Base-by-base conservation (phyloP, 2,329 filamentous ascomycete species). In the Phialophora chinensis region DNA sequence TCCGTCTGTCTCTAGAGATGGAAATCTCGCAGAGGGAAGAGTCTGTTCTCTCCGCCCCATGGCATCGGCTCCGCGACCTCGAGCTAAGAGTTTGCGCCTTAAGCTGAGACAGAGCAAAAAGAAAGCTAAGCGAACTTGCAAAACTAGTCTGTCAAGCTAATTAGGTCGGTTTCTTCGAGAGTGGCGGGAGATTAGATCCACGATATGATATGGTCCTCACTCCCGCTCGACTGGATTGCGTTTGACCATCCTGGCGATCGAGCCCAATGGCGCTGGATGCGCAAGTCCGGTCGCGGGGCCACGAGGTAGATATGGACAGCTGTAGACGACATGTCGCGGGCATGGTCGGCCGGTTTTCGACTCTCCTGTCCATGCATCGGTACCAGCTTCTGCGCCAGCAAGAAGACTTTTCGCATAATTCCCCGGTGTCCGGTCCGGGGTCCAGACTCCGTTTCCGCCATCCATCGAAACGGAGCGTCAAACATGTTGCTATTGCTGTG, bases 381-480 rank as follows among this genome's bases (percentile, higher is more conserved):
- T 55, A 55, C 29, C 27, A 55, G 53, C 53, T 55, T 7, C 7
- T 55, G 4, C 53, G 29, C 17, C 53, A 55, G 29, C 53, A 33
- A 11, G 53, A 55, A 10, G 53, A 35, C 14, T 14, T 35, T 14
- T 14, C 29, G 17, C 35, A 5, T 12, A 29, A 2, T 27, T 25
- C 49, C 4, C 20, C 49, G 6, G 10, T 17, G 3, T 35, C 29
- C 4, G 6, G 25, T 35, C 29, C 11, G 53, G 27, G 25, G 11
- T 6, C n/a, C 29, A 17, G 25, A 35, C 25, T 29, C n/a, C 27
- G 17, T 35, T 35, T 31, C 29, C 25, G 53, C 53, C 53, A 8
- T 31, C 29, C 17, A 7, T 29, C 53, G 5, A 33, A 17, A 20
- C 31, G 53, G 53, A 35, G 11, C 29, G 17, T 55, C 25, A 55